phyloP scores from a whole-genome alignment of 2,329 filamentous ascomycete genomes.

The Apiospora malaysiana region DNA sequence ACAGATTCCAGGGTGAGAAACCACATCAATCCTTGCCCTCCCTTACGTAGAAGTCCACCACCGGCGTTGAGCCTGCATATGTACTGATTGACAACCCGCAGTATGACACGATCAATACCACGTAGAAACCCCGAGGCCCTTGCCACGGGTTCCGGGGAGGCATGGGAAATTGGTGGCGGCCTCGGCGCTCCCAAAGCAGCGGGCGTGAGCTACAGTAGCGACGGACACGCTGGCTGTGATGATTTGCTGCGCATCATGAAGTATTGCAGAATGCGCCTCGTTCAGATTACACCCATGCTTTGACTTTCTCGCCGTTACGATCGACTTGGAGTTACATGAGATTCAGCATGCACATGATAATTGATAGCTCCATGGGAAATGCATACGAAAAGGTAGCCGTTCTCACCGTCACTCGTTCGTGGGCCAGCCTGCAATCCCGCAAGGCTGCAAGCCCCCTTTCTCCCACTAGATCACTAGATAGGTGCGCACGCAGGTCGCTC shows the following conservation, averaged over 20 bases:
- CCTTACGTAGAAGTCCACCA: neutral
- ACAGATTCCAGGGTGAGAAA: neutral
- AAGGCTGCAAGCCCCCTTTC: neutral
- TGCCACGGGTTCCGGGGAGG: neutral
- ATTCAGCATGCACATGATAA: neutral
- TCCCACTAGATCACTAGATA: neutral
- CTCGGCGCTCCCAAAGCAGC: neutral
- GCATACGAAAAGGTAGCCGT: neutral
- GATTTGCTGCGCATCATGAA: neutral
- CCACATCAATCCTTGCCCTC: neutral
- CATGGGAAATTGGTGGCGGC: conserved; percentile 10
- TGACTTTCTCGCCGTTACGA: neutral
- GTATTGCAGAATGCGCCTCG: neutral
- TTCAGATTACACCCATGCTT: neutral
- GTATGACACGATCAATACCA: neutral
- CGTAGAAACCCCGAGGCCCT: neutral
- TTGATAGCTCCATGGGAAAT: neutral
- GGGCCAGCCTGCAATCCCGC: no score
- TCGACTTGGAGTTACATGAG: neutral
- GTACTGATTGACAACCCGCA: neutral
- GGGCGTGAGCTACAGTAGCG: neutral
- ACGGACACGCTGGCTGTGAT: neutral
- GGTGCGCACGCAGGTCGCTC: neutral
- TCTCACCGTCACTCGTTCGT: neutral
- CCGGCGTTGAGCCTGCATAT: conserved; percentile 1